Percentiles rank a stretch among this genome's conserved stretches.
phyloP scores from a whole-genome alignment of 148 eudicot species.

The Chenopodium quinoa region DNA sequence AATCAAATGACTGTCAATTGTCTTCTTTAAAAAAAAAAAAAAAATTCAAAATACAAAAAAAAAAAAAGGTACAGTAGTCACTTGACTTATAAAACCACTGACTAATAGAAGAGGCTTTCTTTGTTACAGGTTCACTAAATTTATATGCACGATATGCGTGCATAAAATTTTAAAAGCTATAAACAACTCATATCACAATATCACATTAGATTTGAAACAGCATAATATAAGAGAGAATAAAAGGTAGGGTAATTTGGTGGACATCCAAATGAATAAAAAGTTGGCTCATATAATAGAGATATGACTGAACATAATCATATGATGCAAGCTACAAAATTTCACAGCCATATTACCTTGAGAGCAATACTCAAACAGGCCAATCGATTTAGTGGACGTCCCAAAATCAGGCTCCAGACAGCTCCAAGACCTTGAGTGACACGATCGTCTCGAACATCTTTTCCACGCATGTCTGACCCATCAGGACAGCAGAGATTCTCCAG shows the following conservation, averaged over 20 bases:
- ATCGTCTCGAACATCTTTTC: conserved; percentile 69
- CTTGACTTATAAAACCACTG: background rate
- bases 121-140: background rate
- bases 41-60: too few species aligned
- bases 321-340: conserved; percentile 15
- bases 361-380: conserved; percentile 78
- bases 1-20: background rate
- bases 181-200: too few species aligned
- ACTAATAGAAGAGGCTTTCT: background rate
- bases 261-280: too few species aligned
- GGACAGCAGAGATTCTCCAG: conserved; percentile 70
- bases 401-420: conserved; percentile 84
- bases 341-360: conserved; percentile 58
- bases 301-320: conserved; percentile 11
- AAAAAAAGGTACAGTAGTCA: background rate
- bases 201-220: too few species aligned
- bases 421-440: conserved; percentile 98
- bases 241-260: too few species aligned
- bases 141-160: too few species aligned
- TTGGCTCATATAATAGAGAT: background rate
- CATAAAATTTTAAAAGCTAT: too few species aligned
- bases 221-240: too few species aligned
- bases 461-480: conserved; percentile 33
- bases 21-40: background rate
- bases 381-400: conserved; percentile 73